These are phyloP conservation scores for Candida silvatica DNA, from an alignment of 805 yeast genomes.

Conservation along the genomic window DNA sequence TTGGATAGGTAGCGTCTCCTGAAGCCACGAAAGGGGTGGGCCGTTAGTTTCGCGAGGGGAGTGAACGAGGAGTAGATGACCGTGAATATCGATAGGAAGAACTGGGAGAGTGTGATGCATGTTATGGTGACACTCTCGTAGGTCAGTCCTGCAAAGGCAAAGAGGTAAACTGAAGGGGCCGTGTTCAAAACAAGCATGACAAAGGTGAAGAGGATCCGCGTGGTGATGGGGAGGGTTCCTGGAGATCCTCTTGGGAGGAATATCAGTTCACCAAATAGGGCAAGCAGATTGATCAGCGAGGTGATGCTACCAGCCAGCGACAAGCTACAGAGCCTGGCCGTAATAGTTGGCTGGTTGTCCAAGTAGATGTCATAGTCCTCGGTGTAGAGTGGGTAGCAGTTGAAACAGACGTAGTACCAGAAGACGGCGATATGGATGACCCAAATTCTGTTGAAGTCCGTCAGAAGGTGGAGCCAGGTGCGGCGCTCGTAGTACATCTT, in stretches of 20 bases:
- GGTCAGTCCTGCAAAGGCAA: conserved; percentile 29
- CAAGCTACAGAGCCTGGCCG: conserved; percentile 46
- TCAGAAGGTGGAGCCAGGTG: conserved; percentile 66
- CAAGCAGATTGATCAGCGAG: conserved; percentile 44
- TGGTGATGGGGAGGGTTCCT: conserved; percentile 54
- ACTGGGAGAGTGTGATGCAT: conserved; percentile 43
- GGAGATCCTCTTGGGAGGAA: conserved; percentile 71
- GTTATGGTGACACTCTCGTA: conserved; percentile 27
- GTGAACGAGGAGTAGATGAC: conserved; percentile 49
- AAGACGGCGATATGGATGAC: conserved; percentile 64
- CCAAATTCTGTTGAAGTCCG: conserved; percentile 76
- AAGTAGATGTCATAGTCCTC: conserved; percentile 39
- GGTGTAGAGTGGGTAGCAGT: conserved; percentile 63
- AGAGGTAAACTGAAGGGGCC: conserved; percentile 46
- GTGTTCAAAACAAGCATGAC: conserved; percentile 35
- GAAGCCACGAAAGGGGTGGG: conserved; percentile 25
- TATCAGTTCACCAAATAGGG: conserved; percentile 45
- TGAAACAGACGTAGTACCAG: conserved; percentile 69
- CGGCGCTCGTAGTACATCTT: conserved; percentile 73
- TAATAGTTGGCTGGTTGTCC: conserved; percentile 54
- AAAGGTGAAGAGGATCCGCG: conserved; percentile 35
- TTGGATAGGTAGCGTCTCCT: conserved; percentile 43
- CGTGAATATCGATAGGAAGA: conserved; percentile 43
- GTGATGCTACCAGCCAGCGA: conserved; percentile 64
- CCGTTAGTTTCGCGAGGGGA: conserved; percentile 54